Conservation (phyloP, 768 basidiomycete species). For the Amanita exitialis region DNA sequence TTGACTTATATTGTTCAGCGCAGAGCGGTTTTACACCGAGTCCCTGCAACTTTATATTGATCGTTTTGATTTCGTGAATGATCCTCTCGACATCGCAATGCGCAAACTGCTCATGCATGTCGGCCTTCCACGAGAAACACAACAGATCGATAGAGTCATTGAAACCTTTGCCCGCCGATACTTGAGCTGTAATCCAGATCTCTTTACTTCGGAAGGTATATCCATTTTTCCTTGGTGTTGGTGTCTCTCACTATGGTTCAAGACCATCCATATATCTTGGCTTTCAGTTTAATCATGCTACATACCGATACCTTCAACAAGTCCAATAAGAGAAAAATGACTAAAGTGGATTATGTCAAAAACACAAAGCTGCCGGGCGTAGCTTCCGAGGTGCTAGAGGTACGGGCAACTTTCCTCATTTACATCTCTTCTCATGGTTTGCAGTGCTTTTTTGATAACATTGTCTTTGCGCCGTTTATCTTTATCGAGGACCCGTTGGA, state of each 20-base stretch:
- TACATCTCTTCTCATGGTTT: constrained; percentile 2
- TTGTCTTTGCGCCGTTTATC: constrained; percentile 91
- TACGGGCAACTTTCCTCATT: constrained; percentile 24
- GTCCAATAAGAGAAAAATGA: constrained; percentile 97
- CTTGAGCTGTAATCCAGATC: constrained; percentile 66
- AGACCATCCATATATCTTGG: constrained; percentile 94
- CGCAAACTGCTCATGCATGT: constrained; percentile 87
- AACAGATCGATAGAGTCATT: constrained; percentile 96
- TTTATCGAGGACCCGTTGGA: constrained; percentile 90
- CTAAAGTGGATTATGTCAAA: constrained; percentile 86
- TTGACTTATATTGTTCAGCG: constrained; percentile 30
- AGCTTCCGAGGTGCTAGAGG: constrained; percentile 75
- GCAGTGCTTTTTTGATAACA: constrained; percentile 95
- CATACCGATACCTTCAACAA: constrained; percentile 98
- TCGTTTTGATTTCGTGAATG: constrained; percentile 66
- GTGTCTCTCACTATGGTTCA: not conserved
- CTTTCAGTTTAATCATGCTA: constrained; percentile 97
- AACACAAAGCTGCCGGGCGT: constrained; percentile 88
- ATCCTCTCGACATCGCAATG: constrained; percentile 87
- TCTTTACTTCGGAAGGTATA: constrained; percentile 71
- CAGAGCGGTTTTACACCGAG: constrained; percentile 56
- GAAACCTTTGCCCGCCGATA: constrained; percentile 90
- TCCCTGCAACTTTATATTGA: constrained; percentile 67
- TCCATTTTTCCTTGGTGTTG: not conserved
- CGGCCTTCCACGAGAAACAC: constrained; percentile 88